Evolutionary conservation across 2,329 filamentous ascomycete species (phyloP).

Genomic region (Cytospora piceae): DNA sequence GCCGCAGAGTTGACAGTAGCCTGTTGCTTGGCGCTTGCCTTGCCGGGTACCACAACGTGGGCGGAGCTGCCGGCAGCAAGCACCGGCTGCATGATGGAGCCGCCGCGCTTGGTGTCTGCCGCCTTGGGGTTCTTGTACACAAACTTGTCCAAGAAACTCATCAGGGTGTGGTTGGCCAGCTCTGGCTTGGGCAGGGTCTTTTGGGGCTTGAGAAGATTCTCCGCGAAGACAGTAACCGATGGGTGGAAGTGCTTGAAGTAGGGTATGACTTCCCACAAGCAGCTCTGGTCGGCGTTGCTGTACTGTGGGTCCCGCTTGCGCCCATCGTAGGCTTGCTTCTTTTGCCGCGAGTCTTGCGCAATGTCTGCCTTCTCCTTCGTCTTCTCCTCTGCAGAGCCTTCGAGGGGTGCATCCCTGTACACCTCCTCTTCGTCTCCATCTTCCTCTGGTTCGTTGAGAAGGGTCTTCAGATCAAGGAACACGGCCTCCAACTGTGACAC

Average conservation of each 20-base stretch:
- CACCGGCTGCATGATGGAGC: conserved; percentile 96
- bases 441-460: conserved; percentile 81
- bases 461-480: conserved; percentile 78
- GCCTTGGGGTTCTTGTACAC: conserved; percentile 94
- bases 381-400: conserved; percentile 59
- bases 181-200: conserved; percentile 86
- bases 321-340: conserved; percentile 69
- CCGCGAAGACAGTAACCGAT: conserved; percentile 83
- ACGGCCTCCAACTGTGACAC: conserved; percentile 77
- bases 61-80: conserved; percentile 55
- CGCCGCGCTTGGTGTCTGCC: conserved; percentile 68
- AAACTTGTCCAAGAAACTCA: conserved; percentile 96
- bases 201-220: conserved; percentile 69
- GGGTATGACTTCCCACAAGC: conserved; percentile 87
- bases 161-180: conserved; percentile 84
- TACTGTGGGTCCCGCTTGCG: conserved; percentile 90
- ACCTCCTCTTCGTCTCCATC: conserved; percentile 74
- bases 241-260: conserved; percentile 87
- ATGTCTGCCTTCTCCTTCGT: not conserved
- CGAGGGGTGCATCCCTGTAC: conserved; percentile 50
- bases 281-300: conserved; percentile 90
- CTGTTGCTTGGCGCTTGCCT: conserved; percentile 42
- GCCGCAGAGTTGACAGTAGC: conserved; percentile 75
- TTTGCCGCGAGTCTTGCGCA: conserved; percentile 27
- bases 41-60: conserved; percentile 61